Percentiles rank a stretch among this genome's conserved stretches.
These are phyloP conservation scores for Dunaliella primolecta DNA, from an alignment of 139 green algal genomes.

Conservation along the genomic window DNA sequence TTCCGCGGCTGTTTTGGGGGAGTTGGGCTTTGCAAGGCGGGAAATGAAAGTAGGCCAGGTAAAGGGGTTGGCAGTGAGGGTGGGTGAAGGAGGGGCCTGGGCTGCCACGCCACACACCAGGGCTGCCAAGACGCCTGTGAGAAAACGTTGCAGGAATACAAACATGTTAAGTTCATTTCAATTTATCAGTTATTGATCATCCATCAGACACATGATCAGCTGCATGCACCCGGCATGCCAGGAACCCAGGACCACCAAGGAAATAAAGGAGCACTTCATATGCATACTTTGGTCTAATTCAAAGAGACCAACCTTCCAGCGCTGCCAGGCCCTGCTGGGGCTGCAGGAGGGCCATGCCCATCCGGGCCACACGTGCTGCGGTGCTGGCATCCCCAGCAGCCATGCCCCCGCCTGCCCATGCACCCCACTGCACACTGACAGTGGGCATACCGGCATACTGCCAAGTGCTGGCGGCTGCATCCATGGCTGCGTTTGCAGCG, in stretches of 20 bases:
- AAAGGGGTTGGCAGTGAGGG: conserved; percentile 62
- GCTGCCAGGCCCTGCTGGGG: conserved; percentile 52
- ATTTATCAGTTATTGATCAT: no score
- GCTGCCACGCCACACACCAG: neutral
- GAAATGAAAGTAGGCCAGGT: conserved; percentile 54
- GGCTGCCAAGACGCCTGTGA: neutral
- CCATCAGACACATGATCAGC: neutral
- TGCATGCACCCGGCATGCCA: conserved; percentile 1
- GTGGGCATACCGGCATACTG: conserved; percentile 30
- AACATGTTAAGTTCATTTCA: no score
- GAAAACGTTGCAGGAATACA: no score
- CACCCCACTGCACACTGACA: conserved; percentile 68
- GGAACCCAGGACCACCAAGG: no score
- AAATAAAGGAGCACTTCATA: no score
- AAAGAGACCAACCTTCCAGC: conserved; percentile 38
- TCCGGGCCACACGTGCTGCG: conserved; percentile 48
- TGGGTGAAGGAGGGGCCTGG: neutral
- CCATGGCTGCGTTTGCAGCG: conserved; percentile 61
- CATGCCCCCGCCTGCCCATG: conserved; percentile 69
- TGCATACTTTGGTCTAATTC: no score
- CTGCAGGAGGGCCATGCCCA: conserved; percentile 62
- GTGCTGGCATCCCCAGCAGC: conserved; percentile 34
- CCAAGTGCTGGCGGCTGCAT: conserved; percentile 25
- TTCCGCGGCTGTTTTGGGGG: no score
- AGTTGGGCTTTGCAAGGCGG: conserved; percentile 30